Base-by-base conservation (phyloP, 805 yeast genomes). In the Ogataea naganishii region DNA sequence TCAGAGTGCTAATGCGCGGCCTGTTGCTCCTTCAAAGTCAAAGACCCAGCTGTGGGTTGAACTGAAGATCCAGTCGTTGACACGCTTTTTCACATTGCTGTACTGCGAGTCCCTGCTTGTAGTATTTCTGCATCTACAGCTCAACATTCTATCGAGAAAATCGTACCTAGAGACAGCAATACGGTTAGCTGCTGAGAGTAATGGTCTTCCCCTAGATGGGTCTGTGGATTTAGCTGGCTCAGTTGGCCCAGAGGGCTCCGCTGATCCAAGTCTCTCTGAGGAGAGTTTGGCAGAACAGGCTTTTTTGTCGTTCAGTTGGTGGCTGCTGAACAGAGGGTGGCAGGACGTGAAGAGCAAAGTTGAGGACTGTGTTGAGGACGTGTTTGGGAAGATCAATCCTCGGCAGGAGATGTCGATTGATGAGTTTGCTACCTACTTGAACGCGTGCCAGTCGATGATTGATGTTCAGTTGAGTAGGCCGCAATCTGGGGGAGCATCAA, bases 301-400 rank as follows among this genome's bases (percentile, higher is more conserved):
- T 29, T 89, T 81, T 49, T 62, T 89, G 27, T 80, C 94, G 0
- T 69, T 85, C 38, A 79, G 88, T 37, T 89, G 96, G 96, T 89
- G 96, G 96, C 54, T 89, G 26, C 62, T 89, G 29, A 86, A 89
- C 52, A 72, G 76, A 39, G 97, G 97, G 1, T 85, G 92, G 86
- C 44, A 64, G 14, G 58, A 64, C 20, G 57, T 83, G 20, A 64
- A 72, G 14, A 56, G 62, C 18, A 54, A 65, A 14, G 71, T 84
- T 18, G 72, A 74, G 43, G 47, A 53, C 1, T 58, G 70, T 4
- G 88, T 89, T 4, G 63, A 60, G 18, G 63, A 62, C 19, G 75
- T 74, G 15, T 84, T 85, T 49, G 68, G 61, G 8, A 65, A 63
- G 8, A 58, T 82, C 18, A 77, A 74, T 38, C 94, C 95, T 20